Evolutionary conservation across 2,329 filamentous ascomycete genomes (phyloP), one percentile per base, ranked within the genome.

Genomic region (Penicillium capsulatum): DNA sequence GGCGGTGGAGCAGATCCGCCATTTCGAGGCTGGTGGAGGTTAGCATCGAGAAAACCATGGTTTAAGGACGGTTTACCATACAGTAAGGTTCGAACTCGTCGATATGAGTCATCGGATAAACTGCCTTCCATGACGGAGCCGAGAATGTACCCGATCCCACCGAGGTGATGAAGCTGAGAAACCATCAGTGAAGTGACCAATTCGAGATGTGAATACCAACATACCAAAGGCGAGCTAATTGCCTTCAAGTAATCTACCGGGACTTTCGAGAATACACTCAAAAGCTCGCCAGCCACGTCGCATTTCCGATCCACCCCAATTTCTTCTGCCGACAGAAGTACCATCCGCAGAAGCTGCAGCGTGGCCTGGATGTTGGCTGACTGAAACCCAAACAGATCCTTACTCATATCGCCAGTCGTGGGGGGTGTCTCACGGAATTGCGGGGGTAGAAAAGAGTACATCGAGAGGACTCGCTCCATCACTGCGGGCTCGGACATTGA

Each of bases 341-440:
- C 62, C 63, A 74, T 74, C 11, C 71, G 67, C 3, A 74, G 61
- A 7, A 75, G 62, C 43, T 72, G 69, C 7, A 72, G 45, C 0
- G 72, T 75, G 1, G 70, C 70, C 34, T 68, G 64, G 13, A 75
- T 73, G 46, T 74, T 74, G 16, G 72, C 72, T 3, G 71, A 69
- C 47, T 75, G 72, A 22, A 74, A 75, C 1, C 68, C 66, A 42
- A 66, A 69, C 3, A 69, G 55, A 39, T 72, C 67, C 15, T 65
- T 59, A 3, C 43, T 42, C 11, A 44, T 46, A 35, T 69, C 63
- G 1, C 55, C 54, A 7, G 55, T 48, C 51, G 59, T 53, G 1
- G 51, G 53, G 3, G 44, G 45, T 1, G 50, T 53, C 24, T 58
- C 53, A n/a, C 50, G 49, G 19, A 59, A 57, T 19, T 54, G 55